These are phyloP conservation scores for Chaetomium cochliodes DNA, from an alignment of 495 filamentous ascomycete genomes.

Conservation along the genomic window DNA sequence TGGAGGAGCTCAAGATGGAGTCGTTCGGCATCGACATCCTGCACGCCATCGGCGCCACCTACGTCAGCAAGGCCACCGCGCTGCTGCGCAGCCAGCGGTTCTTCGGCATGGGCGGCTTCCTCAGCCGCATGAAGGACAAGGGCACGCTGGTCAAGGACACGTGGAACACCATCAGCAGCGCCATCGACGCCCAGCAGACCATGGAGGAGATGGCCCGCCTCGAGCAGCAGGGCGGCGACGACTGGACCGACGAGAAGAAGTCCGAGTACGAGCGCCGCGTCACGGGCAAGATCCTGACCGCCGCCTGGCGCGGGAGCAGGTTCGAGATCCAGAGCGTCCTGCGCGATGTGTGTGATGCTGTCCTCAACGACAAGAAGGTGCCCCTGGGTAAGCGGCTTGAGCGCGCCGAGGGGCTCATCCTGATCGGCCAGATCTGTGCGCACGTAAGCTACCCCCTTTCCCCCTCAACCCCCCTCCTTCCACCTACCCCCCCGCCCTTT, in stretches of 20 bases:
- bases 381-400: slow-evolving; percentile 81
- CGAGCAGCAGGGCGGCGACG: slow-evolving; percentile 92
- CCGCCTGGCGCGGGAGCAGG: slow-evolving; percentile 94
- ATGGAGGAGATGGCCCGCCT: slow-evolving; percentile 99
- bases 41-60: slow-evolving; percentile 89
- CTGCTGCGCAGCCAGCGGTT: slow-evolving; percentile 95
- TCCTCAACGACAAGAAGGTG: slow-evolving; percentile 76
- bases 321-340: slow-evolving; percentile 98
- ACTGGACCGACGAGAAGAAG: slow-evolving; percentile 98
- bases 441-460: slow-evolving; percentile 57
- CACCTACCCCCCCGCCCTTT: slow-evolving; percentile 7
- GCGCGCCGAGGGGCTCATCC: slow-evolving; percentile 80
- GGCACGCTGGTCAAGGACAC: slow-evolving; percentile 95
- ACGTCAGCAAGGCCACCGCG: slow-evolving; percentile 79
- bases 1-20: slow-evolving; percentile 99
- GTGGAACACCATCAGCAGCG: slow-evolving; percentile 94
- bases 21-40: slow-evolving; percentile 96
- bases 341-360: slow-evolving; percentile 73
- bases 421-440: slow-evolving; percentile 82
- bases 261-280: slow-evolving; percentile 93
- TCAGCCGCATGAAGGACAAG: slow-evolving; percentile 92
- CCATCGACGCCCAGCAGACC: slow-evolving; percentile 96
- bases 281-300: slow-evolving; percentile 97
- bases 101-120: slow-evolving; percentile 92
- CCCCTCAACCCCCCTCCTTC: neutral